phyloP scores from a whole-genome alignment of 1,139 yeast genomes.

The Diutina ranongensis region DNA sequence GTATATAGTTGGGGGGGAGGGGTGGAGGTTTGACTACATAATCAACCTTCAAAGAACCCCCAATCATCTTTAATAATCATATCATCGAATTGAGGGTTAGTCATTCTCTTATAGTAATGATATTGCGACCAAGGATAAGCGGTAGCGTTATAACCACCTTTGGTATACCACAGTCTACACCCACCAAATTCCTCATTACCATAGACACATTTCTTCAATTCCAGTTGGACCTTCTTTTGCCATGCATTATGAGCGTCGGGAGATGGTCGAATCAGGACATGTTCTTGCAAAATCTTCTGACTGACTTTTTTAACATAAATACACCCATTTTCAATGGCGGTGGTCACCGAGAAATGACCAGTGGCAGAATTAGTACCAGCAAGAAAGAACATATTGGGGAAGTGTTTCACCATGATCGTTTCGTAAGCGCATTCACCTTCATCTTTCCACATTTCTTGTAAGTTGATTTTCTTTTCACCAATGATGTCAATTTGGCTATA shows the following conservation, averaged over 20 bases:
- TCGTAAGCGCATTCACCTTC: conserved; percentile 1
- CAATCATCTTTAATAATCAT: not conserved
- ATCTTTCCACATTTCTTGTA: not conserved
- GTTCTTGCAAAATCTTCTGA: not conserved
- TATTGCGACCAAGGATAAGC: conserved; percentile 4
- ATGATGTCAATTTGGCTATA: not conserved
- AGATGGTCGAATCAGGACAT: not conserved
- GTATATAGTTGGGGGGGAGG: too few species aligned
- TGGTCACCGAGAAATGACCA: conserved; percentile 3
- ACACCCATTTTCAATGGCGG: conserved; percentile 5
- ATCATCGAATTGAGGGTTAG: not conserved
- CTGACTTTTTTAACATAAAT: not conserved
- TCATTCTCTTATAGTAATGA: not conserved
- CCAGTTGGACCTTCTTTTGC: not conserved
- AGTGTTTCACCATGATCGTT: conserved; percentile 1
- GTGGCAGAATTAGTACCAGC: conserved; percentile 3
- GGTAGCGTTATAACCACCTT: not conserved
- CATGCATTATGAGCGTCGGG: not conserved
- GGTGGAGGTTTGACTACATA: too few species aligned
- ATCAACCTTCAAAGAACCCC: not conserved
- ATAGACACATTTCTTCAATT: not conserved
- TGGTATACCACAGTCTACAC: conserved; percentile 3
- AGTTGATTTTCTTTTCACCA: not conserved
- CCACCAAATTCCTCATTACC: conserved; percentile 1
- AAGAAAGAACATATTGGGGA: not conserved